Evolutionary conservation across 1,284 basidiomycete species (phyloP), one percentile per base, ranked within the genome.

Genomic region (Psilocybe mexicana): DNA sequence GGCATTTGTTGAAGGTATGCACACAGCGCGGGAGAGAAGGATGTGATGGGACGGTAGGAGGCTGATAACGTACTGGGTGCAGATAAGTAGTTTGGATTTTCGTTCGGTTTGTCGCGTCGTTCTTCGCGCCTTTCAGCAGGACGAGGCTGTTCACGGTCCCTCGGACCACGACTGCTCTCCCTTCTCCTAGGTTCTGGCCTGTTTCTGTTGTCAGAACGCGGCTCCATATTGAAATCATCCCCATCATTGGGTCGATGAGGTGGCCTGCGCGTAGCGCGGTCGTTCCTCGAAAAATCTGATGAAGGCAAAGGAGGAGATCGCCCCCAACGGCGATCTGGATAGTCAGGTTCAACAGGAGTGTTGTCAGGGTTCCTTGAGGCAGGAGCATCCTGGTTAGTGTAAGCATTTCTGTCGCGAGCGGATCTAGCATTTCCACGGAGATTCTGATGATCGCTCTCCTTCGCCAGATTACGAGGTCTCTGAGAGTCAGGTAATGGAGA

Each of bases 41-140:
- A 65, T 66, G 61, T 55, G 63, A 64, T 65, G 70, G 67, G 63
- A 61, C 57, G 64, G 60, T 57, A 62, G 59, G 65, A 86, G 80
- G 84, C 77, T 76, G 83, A 88, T 76, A 90, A 90, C 87, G 87
- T 90, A 90, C 87, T 88, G 74, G 79, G 73, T 79, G 84, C 72
- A 74, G 83, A 73, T 71, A 79, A 76, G 70, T 70, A 67, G 75
- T 71, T 74, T 74, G 69, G 65, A 61, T 72, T 69, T 69, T 73
- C 75, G 63, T 70, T 72, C 62, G 73, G 72, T 58, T 66, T 71
- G 60, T 78, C 73, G 47, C 63, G 72, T 58, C 69, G 65, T 30
- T 69, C 67, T 61, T 78, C 73, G 47, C 63, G 72, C 57, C 69
- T 65, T 30, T 69, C 67, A 42, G 48, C 54, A 49, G 47, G 61